Percentiles rank a stretch among this genome's conserved stretches.
Evolutionary conservation across 208 protist species (phyloP).

Genomic region (Leishmania arabica): DNA sequence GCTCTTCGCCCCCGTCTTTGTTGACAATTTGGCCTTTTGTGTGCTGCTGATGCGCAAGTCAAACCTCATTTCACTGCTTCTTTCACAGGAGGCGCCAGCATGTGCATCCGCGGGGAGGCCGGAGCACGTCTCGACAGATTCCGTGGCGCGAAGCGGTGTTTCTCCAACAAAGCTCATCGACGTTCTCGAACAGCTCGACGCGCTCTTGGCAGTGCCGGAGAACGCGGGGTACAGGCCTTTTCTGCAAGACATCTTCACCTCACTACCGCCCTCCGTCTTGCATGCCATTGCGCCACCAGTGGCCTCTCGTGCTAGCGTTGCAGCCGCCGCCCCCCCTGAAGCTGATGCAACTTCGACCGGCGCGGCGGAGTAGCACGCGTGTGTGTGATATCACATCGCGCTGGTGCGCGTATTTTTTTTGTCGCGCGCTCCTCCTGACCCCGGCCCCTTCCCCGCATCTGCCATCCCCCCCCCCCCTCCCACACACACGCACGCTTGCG

Average conservation of each 20-base stretch:
- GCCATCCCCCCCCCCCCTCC: background rate
- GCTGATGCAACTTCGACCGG: background rate
- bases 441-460: background rate
- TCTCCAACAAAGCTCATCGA: constrained; percentile 10
- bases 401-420: no score
- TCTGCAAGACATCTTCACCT: constrained; percentile 52
- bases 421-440: background rate
- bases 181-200: constrained; percentile 29
- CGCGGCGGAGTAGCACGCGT: background rate
- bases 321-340: background rate
- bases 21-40: constrained; percentile 48
- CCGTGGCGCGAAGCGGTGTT: background rate
- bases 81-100: constrained; percentile 6
- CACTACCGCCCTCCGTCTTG: constrained; percentile 39
- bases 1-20: constrained; percentile 30
- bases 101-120: background rate
- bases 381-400: no score
- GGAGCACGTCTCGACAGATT: background rate
- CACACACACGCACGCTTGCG: background rate
- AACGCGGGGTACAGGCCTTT: constrained; percentile 59
- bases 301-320: background rate
- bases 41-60: constrained; percentile 56
- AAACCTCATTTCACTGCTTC: constrained; percentile 38
- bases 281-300: constrained; percentile 9
- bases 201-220: constrained; percentile 34